A percentile compares a stretch with the other conserved stretches of the same genome.
These are phyloP conservation scores for Triticum urartu DNA, from an alignment of 176 grass and related monocot genomes.

Conservation along the genomic window DNA sequence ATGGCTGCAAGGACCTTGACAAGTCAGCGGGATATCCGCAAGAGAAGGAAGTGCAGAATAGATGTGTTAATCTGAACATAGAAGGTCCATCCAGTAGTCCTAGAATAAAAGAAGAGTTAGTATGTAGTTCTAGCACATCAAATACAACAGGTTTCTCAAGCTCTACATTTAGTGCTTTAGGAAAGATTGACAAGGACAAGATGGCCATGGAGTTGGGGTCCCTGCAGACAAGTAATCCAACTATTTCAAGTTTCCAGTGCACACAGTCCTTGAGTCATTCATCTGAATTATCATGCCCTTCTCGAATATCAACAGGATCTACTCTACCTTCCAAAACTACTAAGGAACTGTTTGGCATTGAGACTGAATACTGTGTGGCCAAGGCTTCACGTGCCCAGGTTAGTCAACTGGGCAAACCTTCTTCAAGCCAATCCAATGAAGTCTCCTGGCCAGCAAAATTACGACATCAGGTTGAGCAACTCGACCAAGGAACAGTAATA, in stretches of 20 bases:
- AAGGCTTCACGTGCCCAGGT: constrained; percentile 30
- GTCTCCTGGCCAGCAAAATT: neutral
- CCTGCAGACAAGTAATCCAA: constrained; percentile 19
- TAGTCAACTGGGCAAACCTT: constrained; percentile 37
- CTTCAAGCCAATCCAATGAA: constrained; percentile 38
- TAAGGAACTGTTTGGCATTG: constrained; percentile 55
- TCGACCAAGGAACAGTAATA: constrained; percentile 61
- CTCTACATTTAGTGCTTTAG: constrained; percentile 1
- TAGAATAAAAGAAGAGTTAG: constrained; percentile 34
- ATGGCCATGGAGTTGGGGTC: constrained; percentile 15
- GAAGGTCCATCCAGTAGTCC: constrained; percentile 18
- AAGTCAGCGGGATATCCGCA: constrained; percentile 16
- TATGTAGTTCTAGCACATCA: constrained; percentile 11
- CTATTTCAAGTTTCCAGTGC: constrained; percentile 30
- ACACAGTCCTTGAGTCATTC: constrained; percentile 42
- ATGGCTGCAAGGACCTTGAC: constrained; percentile 13
- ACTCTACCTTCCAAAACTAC: constrained; percentile 16
- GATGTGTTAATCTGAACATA: constrained; percentile 43
- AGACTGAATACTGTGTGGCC: constrained; percentile 36
- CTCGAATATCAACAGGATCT: constrained; percentile 8
- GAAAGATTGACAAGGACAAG: constrained; percentile 12
- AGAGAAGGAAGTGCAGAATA: constrained; percentile 10
- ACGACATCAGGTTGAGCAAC: constrained; percentile 43
- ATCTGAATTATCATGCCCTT: constrained; percentile 31
- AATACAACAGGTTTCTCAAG: constrained; percentile 29